A percentile compares a stretch with the other conserved stretches of the same genome.
Conservation (phyloP, 139 green algal genomes). For the Chlorella ohadii region DNA sequence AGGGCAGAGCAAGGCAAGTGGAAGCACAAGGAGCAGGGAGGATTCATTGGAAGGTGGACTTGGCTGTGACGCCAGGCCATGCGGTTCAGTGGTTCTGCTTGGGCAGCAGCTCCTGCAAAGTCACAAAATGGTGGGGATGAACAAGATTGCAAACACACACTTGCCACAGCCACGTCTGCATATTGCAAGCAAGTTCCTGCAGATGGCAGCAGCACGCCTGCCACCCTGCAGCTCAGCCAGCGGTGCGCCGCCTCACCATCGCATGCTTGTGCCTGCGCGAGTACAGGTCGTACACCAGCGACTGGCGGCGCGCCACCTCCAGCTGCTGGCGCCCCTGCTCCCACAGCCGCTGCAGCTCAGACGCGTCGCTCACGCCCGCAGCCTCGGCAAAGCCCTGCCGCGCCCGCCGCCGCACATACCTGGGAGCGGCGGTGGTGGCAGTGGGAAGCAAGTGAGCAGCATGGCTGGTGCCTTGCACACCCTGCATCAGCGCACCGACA, state of each 20-base stretch:
- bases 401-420: conserved; percentile 70
- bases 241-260: too few species aligned
- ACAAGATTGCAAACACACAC: too few species aligned
- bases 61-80: too few species aligned
- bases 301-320: conserved; percentile 69
- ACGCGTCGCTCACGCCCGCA: conserved; percentile 22
- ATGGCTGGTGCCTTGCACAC: too few species aligned
- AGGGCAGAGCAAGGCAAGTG: background rate
- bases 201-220: too few species aligned
- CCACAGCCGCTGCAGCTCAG: conserved; percentile 38
- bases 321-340: conserved; percentile 56
- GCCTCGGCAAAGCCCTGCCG: conserved; percentile 57
- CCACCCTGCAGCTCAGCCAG: too few species aligned
- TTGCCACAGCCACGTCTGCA: too few species aligned
- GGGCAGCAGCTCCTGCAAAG: background rate
- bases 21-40: background rate
- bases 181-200: too few species aligned
- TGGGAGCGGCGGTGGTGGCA: conserved; percentile 26
- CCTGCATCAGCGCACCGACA: too few species aligned
- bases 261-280: conserved; percentile 71
- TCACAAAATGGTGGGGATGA: background rate
- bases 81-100: background rate
- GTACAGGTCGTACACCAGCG: conserved; percentile 75
- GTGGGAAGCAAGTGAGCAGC: background rate
- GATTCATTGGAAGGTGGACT: background rate